phyloP scores from a whole-genome alignment of 495 filamentous ascomycete genomes.

The Immersiella caudata region DNA sequence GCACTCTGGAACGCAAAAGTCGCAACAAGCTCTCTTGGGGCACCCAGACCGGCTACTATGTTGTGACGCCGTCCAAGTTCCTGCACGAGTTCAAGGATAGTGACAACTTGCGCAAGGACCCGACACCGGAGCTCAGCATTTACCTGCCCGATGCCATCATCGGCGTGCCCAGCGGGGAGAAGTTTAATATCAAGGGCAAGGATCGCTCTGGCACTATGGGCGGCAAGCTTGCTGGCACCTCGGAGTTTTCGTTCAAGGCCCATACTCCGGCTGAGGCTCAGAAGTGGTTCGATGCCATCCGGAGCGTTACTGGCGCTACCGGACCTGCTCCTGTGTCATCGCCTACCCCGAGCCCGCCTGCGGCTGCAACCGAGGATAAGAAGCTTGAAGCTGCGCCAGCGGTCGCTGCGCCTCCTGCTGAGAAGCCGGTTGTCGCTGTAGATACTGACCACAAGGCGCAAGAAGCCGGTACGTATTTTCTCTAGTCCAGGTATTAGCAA shows the following conservation, averaged over 20 bases:
- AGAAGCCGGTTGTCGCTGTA: constrained; percentile 26
- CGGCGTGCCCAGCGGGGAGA: constrained; percentile 71
- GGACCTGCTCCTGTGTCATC: constrained; percentile 30
- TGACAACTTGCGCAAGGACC: constrained; percentile 81
- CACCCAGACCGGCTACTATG: constrained; percentile 83
- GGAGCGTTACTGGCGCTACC: constrained; percentile 46
- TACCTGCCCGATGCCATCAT: constrained; percentile 90
- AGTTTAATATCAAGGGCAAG: constrained; percentile 96
- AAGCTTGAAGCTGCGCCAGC: constrained; percentile 23
- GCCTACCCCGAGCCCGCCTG: constrained; percentile 20
- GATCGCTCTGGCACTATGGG: constrained; percentile 60
- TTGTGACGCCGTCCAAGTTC: constrained; percentile 81
- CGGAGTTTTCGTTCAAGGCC: constrained; percentile 64
- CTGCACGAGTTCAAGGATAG: constrained; percentile 95
- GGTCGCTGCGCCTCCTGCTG: background rate
- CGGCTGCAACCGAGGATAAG: constrained; percentile 19
- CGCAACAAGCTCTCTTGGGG: constrained; percentile 73
- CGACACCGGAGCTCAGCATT: constrained; percentile 80
- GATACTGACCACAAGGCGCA: constrained; percentile 36
- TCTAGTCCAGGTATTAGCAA: background rate
- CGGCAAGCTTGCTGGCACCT: constrained; percentile 55
- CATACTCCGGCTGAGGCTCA: constrained; percentile 72
- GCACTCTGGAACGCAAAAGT: constrained; percentile 82
- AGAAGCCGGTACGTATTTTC: constrained; percentile 35
- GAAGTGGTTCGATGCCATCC: constrained; percentile 80